phyloP scores from a whole-genome alignment of 2,329 filamentous ascomycete genomes.

The Apiospora koreana region DNA sequence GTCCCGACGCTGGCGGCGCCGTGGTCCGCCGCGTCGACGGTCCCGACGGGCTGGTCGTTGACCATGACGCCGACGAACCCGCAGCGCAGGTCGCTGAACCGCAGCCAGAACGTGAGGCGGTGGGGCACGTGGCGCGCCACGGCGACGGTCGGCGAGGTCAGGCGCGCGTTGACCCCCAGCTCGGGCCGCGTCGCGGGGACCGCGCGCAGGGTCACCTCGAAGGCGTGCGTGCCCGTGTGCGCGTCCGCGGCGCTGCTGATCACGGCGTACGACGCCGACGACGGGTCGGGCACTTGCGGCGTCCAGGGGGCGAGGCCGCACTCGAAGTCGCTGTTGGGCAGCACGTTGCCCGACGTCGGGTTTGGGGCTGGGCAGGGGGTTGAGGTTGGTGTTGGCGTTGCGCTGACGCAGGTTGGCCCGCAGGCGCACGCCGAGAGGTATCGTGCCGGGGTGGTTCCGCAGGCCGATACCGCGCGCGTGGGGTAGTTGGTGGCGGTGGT shows the following conservation, averaged over 20 bases:
- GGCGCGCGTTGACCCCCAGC: slow-evolving; percentile 17
- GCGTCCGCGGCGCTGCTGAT: slow-evolving; percentile 2
- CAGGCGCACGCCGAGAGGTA: background rate
- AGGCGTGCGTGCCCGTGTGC: slow-evolving; percentile 16
- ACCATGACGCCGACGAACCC: slow-evolving; percentile 23
- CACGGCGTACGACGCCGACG: background rate
- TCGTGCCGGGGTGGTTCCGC: background rate
- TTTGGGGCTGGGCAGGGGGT: background rate
- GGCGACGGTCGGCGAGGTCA: background rate
- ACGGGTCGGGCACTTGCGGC: slow-evolving; percentile 19
- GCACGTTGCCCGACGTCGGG: slow-evolving; percentile 1
- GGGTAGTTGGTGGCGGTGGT: background rate
- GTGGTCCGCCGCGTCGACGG: slow-evolving; percentile 19
- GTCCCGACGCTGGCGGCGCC: background rate
- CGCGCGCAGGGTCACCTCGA: slow-evolving; percentile 17
- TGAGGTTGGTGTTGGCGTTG: background rate
- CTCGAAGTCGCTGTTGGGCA: slow-evolving; percentile 22
- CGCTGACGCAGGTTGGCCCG: background rate
- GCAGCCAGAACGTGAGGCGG: slow-evolving; percentile 18
- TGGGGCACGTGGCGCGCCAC: slow-evolving; percentile 14
- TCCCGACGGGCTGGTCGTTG: slow-evolving; percentile 15
- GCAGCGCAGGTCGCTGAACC: slow-evolving; percentile 17
- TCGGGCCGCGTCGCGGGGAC: slow-evolving; percentile 13
- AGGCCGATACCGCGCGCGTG: background rate
- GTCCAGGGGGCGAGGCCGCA: slow-evolving; percentile 23